phyloP scores from a whole-genome alignment of 768 basidiomycete species.

The Agaricus blazei region DNA sequence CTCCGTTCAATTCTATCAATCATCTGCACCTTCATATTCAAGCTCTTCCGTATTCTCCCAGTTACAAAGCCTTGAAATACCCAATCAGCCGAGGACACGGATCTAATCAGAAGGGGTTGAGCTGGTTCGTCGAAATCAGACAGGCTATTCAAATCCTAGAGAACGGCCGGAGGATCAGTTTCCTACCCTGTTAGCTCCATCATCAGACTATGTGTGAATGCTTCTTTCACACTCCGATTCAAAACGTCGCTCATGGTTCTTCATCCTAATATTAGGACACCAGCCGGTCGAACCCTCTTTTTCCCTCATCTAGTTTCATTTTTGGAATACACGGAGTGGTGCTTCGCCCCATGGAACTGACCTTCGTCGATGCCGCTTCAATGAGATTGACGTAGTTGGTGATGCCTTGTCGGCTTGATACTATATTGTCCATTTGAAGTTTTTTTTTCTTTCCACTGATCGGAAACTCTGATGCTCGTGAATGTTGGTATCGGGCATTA shows the following conservation, averaged over 20 bases:
- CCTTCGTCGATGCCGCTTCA: too few species aligned
- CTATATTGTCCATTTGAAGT: too few species aligned
- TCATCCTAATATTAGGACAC: background rate
- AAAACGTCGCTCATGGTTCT: background rate
- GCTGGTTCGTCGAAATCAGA: constrained; percentile 65
- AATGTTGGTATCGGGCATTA: too few species aligned
- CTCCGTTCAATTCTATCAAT: constrained; percentile 67
- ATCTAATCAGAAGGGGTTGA: constrained; percentile 53
- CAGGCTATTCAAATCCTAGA: constrained; percentile 62
- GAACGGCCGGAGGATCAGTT: constrained; percentile 40
- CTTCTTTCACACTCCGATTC: background rate
- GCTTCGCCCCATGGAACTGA: too few species aligned
- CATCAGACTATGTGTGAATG: background rate
- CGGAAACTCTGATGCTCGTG: too few species aligned
- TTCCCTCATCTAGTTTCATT: background rate
- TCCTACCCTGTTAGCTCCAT: constrained; percentile 39
- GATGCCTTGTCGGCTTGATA: background rate
- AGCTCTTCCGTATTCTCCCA: constrained; percentile 55
- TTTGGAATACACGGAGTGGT: background rate
- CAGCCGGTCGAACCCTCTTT: background rate
- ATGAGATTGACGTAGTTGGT: background rate
- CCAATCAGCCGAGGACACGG: constrained; percentile 35
- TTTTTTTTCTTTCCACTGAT: too few species aligned
- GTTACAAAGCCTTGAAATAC: constrained; percentile 38
- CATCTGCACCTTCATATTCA: constrained; percentile 78